Conservation (phyloP, 148 eudicot genomes). For the Agrostemma githago region DNA sequence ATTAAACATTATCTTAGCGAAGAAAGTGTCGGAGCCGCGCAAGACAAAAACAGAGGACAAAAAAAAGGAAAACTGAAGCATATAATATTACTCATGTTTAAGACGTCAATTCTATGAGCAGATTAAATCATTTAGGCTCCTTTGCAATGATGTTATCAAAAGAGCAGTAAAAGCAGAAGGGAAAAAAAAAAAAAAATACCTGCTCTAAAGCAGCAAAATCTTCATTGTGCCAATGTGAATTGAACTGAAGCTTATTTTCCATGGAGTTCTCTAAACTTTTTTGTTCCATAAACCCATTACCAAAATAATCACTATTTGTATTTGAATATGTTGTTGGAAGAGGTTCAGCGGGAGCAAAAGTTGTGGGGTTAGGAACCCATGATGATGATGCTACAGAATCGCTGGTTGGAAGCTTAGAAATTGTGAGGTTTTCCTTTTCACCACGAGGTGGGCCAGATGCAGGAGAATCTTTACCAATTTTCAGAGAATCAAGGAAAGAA, state of each 20-base stretch:
- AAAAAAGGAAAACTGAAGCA: too few relatives aligned
- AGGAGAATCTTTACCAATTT: slow-evolving; percentile 46
- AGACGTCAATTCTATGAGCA: background rate
- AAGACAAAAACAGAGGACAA: too few relatives aligned
- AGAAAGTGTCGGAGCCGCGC: too few relatives aligned
- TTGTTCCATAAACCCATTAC: slow-evolving; percentile 32
- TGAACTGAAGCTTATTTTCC: slow-evolving; percentile 38
- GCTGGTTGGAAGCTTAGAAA: slow-evolving; percentile 28
- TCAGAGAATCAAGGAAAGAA: slow-evolving; percentile 86
- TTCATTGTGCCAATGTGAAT: slow-evolving; percentile 63
- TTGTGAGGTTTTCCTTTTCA: slow-evolving; percentile 34
- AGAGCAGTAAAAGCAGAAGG: background rate
- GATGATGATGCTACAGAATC: slow-evolving; percentile 40
- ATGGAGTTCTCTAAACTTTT: slow-evolving; percentile 27
- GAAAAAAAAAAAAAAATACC: slow-evolving; percentile 46
- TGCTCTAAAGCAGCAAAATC: slow-evolving; percentile 96
- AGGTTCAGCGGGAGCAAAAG: slow-evolving; percentile 26
- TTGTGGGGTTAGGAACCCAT: slow-evolving; percentile 19
- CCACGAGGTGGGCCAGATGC: slow-evolving; percentile 28
- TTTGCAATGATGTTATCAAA: background rate
- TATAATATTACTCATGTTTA: too few relatives aligned
- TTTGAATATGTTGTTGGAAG: slow-evolving; percentile 21
- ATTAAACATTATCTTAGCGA: too few relatives aligned
- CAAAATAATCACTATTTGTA: slow-evolving; percentile 25
- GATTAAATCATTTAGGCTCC: background rate